A percentile compares a stretch with the other conserved stretches of the same genome.
Conservation (phyloP, 257 asterid genomes). For the Jasminum sambac region DNA sequence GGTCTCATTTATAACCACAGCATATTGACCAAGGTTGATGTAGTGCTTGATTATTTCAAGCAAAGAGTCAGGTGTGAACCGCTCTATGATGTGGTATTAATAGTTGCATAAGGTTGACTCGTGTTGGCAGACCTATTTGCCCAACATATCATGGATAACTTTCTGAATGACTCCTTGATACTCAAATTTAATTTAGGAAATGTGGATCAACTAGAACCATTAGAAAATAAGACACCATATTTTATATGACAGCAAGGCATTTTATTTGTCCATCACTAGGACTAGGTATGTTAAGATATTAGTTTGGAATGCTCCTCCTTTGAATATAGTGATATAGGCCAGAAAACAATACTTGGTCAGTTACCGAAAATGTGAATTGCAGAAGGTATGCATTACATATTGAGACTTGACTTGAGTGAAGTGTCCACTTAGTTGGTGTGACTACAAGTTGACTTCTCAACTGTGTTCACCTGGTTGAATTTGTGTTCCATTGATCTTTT, state of each 20-base stretch:
- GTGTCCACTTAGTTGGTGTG: constrained; percentile 1
- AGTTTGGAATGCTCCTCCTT: constrained; percentile 1
- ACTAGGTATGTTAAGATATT: background rate
- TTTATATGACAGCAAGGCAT: constrained; percentile 1
- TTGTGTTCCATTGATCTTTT: constrained; percentile 3
- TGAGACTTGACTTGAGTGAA: constrained; percentile 9
- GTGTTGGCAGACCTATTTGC: background rate
- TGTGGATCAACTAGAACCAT: background rate
- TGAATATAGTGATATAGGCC: background rate
- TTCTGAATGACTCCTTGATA: background rate
- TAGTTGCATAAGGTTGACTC: background rate
- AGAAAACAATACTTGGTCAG: background rate
- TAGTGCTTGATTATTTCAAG: background rate
- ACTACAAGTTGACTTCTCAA: background rate
- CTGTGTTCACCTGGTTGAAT: constrained; percentile 4
- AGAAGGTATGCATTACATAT: background rate
- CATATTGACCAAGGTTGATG: background rate
- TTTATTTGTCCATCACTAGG: constrained; percentile 1
- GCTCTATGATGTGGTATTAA: constrained; percentile 10
- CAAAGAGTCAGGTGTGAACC: background rate
- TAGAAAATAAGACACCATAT: background rate
- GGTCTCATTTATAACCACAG: background rate
- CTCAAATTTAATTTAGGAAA: background rate
- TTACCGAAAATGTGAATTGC: background rate
- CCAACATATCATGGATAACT: background rate